phyloP scores from a whole-genome alignment of 2,329 filamentous ascomycete species.

The Cryoendolithus antarcticus region DNA sequence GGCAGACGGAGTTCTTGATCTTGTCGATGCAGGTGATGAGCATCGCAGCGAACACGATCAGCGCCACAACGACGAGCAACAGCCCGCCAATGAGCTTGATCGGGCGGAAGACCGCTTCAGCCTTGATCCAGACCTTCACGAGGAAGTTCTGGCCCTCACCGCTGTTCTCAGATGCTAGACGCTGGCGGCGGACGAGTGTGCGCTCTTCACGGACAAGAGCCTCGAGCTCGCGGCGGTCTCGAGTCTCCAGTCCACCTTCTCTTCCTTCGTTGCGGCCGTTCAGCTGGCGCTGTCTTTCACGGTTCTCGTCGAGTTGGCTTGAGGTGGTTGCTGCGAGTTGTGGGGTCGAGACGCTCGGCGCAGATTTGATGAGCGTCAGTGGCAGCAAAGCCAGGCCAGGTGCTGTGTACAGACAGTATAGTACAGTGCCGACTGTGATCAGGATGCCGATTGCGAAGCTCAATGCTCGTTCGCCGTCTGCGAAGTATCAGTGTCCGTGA shows the following conservation, averaged over 20 bases:
- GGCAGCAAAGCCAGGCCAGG: slow-evolving; percentile 80
- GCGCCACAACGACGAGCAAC: slow-evolving; percentile 57
- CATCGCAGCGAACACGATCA: slow-evolving; percentile 82
- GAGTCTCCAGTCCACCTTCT: slow-evolving; percentile 60
- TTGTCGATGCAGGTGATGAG: slow-evolving; percentile 93
- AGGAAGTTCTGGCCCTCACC: slow-evolving; percentile 66
- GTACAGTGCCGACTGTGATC: slow-evolving; percentile 69
- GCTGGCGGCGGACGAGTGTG: slow-evolving; percentile 77
- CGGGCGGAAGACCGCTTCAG: slow-evolving; percentile 71
- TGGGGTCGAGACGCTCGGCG: slow-evolving; percentile 72
- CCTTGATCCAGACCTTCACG: slow-evolving; percentile 64
- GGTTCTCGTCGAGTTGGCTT: slow-evolving; percentile 72
- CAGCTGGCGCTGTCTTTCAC: slow-evolving; percentile 82
- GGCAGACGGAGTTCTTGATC: slow-evolving; percentile 88
- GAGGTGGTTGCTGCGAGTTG: slow-evolving; percentile 67
- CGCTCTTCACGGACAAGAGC: slow-evolving; percentile 79
- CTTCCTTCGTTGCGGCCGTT: slow-evolving; percentile 73
- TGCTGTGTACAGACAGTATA: slow-evolving; percentile 83
- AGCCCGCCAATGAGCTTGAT: slow-evolving; percentile 80
- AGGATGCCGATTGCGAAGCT: slow-evolving; percentile 84
- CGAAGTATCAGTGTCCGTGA: slow-evolving; percentile 4
- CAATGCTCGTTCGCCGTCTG: slow-evolving; percentile 77
- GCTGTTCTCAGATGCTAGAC: slow-evolving; percentile 69
- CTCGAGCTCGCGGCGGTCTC: slow-evolving; percentile 82
- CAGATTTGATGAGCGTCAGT: slow-evolving; percentile 81